These are phyloP conservation scores for Lentinula boryana DNA, from an alignment of 768 basidiomycete species.

Conservation along the genomic window DNA sequence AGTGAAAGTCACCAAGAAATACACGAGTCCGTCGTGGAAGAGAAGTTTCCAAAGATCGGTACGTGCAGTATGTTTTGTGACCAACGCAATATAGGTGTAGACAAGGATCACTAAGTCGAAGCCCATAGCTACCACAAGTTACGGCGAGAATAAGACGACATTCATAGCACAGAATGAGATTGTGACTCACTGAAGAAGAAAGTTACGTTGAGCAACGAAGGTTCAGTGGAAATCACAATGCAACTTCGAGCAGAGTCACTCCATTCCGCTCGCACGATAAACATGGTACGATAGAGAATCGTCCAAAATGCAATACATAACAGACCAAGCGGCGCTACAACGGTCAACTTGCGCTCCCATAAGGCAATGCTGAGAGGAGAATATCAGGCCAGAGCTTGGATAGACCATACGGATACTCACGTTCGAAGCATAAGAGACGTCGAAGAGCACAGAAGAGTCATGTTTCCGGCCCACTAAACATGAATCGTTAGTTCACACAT, in stretches of 20 bases:
- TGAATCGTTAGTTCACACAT: constrained; percentile 12
- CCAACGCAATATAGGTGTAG: constrained; percentile 49
- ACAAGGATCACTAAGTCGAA: constrained; percentile 60
- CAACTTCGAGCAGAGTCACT: constrained; percentile 34
- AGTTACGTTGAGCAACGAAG: constrained; percentile 52
- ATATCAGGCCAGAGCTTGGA: background rate
- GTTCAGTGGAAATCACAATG: constrained; percentile 45
- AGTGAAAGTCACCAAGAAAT: constrained; percentile 59
- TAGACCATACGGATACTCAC: constrained; percentile 26
- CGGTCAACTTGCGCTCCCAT: constrained; percentile 54
- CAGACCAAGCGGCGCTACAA: constrained; percentile 43
- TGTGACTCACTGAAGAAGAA: constrained; percentile 64
- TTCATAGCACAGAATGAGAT: background rate
- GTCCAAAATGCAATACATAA: constrained; percentile 62
- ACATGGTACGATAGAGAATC: constrained; percentile 64
- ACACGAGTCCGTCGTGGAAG: constrained; percentile 69
- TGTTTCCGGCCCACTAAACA: constrained; percentile 53
- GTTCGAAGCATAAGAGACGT: constrained; percentile 69
- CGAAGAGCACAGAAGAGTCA: constrained; percentile 59
- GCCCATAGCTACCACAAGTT: constrained; percentile 49
- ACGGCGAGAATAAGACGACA: background rate
- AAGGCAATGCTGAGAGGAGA: constrained; percentile 48
- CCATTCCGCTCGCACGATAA: constrained; percentile 56
- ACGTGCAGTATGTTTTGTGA: constrained; percentile 43
- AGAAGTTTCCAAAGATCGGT: constrained; percentile 65